These are phyloP conservation scores for Aspergillus sp. DNA, from an alignment of 2,329 filamentous ascomycete genomes.

Conservation along the genomic window DNA sequence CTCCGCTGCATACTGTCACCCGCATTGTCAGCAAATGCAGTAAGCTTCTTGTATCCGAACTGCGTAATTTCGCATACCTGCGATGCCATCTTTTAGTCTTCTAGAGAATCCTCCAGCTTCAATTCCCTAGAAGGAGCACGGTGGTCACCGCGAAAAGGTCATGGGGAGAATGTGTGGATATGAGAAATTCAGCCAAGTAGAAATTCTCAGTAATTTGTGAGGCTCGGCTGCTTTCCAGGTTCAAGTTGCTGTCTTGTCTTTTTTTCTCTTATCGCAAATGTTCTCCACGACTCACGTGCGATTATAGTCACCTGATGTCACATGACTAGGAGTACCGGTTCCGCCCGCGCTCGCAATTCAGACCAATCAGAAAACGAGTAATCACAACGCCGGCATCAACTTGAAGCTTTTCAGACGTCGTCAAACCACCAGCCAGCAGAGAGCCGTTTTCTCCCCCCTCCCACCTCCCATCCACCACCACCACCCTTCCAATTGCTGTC, in stretches of 20 bases:
- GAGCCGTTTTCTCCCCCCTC: conserved; percentile 23
- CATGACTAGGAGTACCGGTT: conserved; percentile 34
- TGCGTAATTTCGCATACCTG: conserved; percentile 49
- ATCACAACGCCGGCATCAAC: conserved; percentile 38
- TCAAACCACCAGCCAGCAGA: conserved; percentile 30
- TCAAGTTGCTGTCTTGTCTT: conserved; percentile 7
- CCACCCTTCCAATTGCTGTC: conserved; percentile 34
- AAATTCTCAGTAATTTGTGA: neutral
- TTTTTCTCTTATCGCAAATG: conserved; percentile 15
- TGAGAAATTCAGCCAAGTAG: neutral
- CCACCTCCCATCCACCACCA: conserved; percentile 27
- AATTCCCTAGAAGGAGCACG: conserved; percentile 67
- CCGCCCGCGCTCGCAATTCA: conserved; percentile 38
- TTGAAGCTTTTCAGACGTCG: conserved; percentile 45
- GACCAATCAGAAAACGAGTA: conserved; percentile 41
- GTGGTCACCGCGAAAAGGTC: conserved; percentile 61
- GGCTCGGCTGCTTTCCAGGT: neutral
- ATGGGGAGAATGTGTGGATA: conserved; percentile 22
- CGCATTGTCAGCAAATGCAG: conserved; percentile 26
- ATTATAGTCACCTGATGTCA: conserved; percentile 24
- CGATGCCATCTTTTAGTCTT: conserved; percentile 56
- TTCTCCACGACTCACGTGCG: conserved; percentile 19
- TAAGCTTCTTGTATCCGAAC: neutral
- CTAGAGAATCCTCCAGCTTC: conserved; percentile 73
- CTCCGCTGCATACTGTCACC: conserved; percentile 68